Evolutionary conservation across 805 yeast species (phyloP), one percentile per base, ranked within the genome.

Genomic region (Spathaspora arborariae): DNA sequence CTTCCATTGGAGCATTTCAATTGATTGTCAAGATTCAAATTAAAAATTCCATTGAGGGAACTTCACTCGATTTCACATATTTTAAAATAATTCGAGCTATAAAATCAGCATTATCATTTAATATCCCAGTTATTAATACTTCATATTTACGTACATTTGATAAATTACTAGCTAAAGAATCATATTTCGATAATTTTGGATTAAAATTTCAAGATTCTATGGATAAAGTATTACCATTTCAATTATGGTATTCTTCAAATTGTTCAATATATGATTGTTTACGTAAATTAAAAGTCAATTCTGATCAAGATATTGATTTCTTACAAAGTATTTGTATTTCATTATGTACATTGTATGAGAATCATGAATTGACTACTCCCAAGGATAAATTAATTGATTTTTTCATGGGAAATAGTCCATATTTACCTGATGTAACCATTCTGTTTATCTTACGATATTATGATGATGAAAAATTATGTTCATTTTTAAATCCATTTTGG

Each of bases 401-500:
- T 39, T 71, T 76, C 39, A 51, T 77, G 27, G 52, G 54, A 4
- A 57, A 75, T 52, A 53, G 75, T 15, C 62, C 59, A 2, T 59
- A 60, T 42, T 51, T 80, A 21, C 63, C 73, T 9, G 63, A 65
- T 1, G 63, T 60, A 3, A 64, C 66, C 9, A 68, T 75, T n/a
- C 52, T 61, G 4, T 71, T 67, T 44, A 72, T 85, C 2, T 58
- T 85, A 21, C 61, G 67, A 2, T 74, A 66, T 52, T 82, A 79
- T 57, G 62, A 65, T 3, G 66, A 69, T 10, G 78, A 78, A 44
- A 72, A 75, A 45, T 56, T 74, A 24, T 84, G 91, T 56, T 71
- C 82, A 2, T 77, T 81, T 9, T 58, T 81, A 5, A 62, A 75
- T 24, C 66, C 74, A 0, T 60, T 70, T 7, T 84, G 90, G 87